Percentiles rank a stretch among this genome's conserved stretches.
These are phyloP conservation scores for Nemania serpens DNA, from an alignment of 2,329 filamentous ascomycete species.

Conservation along the genomic window DNA sequence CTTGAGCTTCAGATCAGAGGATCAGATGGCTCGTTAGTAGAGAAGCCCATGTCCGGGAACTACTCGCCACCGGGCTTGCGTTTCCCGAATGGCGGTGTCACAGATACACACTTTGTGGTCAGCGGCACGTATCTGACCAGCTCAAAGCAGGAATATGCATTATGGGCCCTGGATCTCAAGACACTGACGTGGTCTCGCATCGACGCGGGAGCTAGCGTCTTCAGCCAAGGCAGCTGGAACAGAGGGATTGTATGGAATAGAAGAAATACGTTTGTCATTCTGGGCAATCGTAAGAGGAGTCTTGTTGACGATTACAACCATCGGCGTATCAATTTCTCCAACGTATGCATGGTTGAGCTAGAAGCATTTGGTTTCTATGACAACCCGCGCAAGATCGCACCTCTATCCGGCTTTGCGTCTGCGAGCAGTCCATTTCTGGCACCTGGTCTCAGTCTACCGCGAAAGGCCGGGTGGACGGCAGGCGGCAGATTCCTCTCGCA, in stretches of 20 bases:
- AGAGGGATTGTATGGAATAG: constrained; percentile 91
- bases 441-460: constrained; percentile 59
- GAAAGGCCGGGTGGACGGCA: constrained; percentile 67
- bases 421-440: constrained; percentile 72
- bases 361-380: constrained; percentile 98
- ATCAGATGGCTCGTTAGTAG: constrained; percentile 80
- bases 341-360: constrained; percentile 94
- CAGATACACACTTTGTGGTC: constrained; percentile 95
- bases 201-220: constrained; percentile 90
- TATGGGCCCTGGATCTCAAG: constrained; percentile 91
- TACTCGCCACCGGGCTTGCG: constrained; percentile 90
- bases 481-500: constrained; percentile 77
- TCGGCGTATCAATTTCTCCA: constrained; percentile 94
- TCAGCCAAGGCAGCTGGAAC: constrained; percentile 98
- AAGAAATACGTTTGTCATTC: constrained; percentile 91
- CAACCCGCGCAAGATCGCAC: constrained; percentile 79
- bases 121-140: constrained; percentile 97
- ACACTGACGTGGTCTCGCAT: constrained; percentile 94
- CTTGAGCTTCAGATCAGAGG: constrained; percentile 88
- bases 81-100: constrained; percentile 94
- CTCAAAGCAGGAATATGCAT: constrained; percentile 95
- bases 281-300: constrained; percentile 91
- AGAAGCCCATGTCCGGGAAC: constrained; percentile 85
- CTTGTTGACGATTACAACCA: constrained; percentile 98
- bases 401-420: constrained; percentile 83